These are phyloP conservation scores for Agarophyton chilense DNA, from an alignment of 23 red algal species.

Conservation along the genomic window DNA sequence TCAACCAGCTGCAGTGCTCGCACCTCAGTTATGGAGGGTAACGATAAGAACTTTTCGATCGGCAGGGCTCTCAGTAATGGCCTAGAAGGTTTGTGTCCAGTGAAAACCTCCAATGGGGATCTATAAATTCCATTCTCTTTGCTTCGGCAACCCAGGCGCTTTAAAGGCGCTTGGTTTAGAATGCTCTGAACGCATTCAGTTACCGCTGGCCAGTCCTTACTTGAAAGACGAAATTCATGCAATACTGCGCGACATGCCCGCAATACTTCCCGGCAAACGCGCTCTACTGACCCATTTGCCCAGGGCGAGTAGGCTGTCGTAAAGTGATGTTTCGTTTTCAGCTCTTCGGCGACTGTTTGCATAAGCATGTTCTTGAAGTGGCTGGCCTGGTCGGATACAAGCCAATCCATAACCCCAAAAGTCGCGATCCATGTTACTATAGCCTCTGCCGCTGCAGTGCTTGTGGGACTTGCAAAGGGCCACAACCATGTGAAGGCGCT, in stretches of 20 bases:
- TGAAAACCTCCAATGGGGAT: conserved; percentile 36
- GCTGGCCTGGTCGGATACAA: too few species aligned
- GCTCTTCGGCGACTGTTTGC: neutral
- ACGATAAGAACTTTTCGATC: neutral
- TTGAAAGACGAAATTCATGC: conserved; percentile 9
- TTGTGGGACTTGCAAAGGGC: too few species aligned
- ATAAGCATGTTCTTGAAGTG: conserved; percentile 36
- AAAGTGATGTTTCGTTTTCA: conserved; percentile 29
- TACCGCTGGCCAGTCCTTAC: conserved; percentile 36
- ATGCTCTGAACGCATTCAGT: conserved; percentile 30
- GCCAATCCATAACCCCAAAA: too few species aligned
- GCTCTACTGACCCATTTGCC: conserved; percentile 45
- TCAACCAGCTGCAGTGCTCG: conserved; percentile 16
- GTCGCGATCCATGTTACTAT: too few species aligned
- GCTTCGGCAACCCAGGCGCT: neutral
- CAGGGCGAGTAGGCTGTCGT: conserved; percentile 34
- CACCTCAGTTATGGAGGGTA: neutral
- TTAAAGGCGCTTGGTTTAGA: conserved; percentile 40
- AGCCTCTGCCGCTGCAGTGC: too few species aligned
- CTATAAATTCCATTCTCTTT: neutral
- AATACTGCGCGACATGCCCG: neutral
- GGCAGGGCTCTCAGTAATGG: neutral
- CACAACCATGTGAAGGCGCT: too few species aligned
- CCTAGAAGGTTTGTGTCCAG: neutral
- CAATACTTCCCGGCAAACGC: conserved; percentile 29